phyloP scores from a whole-genome alignment of 2,329 filamentous ascomycete genomes.

The Penicillium sp. region DNA sequence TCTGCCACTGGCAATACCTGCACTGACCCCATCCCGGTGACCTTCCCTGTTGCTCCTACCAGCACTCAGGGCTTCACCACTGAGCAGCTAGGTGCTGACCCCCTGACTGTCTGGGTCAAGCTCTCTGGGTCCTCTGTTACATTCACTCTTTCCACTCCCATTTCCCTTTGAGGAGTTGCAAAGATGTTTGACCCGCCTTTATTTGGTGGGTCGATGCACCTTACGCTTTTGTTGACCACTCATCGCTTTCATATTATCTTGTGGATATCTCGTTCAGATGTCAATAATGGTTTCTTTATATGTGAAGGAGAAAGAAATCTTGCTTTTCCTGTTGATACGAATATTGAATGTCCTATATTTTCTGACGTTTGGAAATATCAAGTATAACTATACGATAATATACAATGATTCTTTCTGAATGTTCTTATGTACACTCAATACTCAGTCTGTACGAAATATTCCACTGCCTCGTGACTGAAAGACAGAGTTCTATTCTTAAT shows the following conservation, averaged over 20 bases:
- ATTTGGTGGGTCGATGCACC: neutral
- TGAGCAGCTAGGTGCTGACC: slow-evolving; percentile 56
- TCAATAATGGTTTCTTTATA: slow-evolving; percentile 6
- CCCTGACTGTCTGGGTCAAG: slow-evolving; percentile 51
- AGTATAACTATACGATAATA: neutral
- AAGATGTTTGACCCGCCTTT: neutral
- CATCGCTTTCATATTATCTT: neutral
- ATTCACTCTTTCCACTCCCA: slow-evolving; percentile 42
- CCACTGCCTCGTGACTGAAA: neutral
- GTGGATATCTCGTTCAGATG: slow-evolving; percentile 7
- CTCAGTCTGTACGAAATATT: neutral
- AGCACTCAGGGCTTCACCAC: slow-evolving; percentile 45
- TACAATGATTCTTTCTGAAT: neutral
- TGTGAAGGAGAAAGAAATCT: neutral
- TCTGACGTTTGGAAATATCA: neutral
- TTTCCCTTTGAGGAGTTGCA: slow-evolving; percentile 27
- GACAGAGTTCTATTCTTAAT: neutral
- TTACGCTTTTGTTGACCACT: neutral
- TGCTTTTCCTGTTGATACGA: neutral
- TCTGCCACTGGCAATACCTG: slow-evolving; percentile 52
- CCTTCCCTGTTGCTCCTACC: slow-evolving; percentile 48
- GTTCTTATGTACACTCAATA: neutral
- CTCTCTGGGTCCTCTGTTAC: slow-evolving; percentile 47
- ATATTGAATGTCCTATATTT: neutral
- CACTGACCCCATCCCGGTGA: slow-evolving; percentile 53